phyloP scores from a whole-genome alignment of 1,284 basidiomycete genomes.

The Agroathelia rolfsii region DNA sequence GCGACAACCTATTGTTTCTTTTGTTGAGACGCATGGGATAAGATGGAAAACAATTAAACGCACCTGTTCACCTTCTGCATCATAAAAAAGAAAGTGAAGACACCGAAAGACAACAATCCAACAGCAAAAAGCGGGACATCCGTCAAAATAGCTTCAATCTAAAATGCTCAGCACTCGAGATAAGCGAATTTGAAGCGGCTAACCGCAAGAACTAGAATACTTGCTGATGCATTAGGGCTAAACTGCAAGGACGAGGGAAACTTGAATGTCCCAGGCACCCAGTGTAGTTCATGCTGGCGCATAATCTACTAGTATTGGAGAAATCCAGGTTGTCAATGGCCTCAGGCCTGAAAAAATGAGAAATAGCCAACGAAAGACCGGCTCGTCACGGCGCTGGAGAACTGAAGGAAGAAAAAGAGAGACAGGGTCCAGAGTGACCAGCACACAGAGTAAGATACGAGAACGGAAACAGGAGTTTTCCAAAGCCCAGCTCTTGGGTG shows the following conservation, averaged over 20 bases:
- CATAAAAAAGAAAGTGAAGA: constrained; percentile 50
- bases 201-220: too few relatives aligned
- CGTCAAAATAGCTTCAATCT: constrained; percentile 51
- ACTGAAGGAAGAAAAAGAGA: too few relatives aligned
- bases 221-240: constrained; percentile 16
- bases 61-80: constrained; percentile 50
- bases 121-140: constrained; percentile 62
- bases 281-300: constrained; percentile 1
- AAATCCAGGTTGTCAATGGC: background rate
- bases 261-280: constrained; percentile 3
- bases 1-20: constrained; percentile 28
- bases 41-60: constrained; percentile 16
- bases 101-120: constrained; percentile 56
- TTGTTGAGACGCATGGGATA: constrained; percentile 6
- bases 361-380: too few relatives aligned
- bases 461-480: too few relatives aligned
- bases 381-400: too few relatives aligned
- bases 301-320: background rate
- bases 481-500: too few relatives aligned
- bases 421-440: too few relatives aligned
- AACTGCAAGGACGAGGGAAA: constrained; percentile 12
- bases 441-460: too few relatives aligned
- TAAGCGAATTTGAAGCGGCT: too few relatives aligned
- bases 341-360: background rate
- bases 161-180: constrained; percentile 1